Percentiles rank a stretch among this genome's conserved stretches.
Evolutionary conservation across 441 rosid genomes (phyloP).

Genomic region (Mallotus japonicus): DNA sequence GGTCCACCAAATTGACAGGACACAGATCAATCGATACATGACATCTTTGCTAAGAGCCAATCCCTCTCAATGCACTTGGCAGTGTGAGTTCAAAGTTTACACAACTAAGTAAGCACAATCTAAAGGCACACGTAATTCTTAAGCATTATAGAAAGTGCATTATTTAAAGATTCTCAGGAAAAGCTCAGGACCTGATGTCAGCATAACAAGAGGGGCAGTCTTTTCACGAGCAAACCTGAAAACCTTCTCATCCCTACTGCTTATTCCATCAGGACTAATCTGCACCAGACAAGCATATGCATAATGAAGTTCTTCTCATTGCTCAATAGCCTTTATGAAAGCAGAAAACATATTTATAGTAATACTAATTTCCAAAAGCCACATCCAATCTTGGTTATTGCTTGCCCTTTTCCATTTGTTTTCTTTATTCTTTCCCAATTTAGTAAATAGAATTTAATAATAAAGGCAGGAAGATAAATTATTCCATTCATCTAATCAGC

Average conservation of each 20-base stretch:
- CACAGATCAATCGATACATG: neutral
- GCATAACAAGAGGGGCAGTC: conserved; percentile 76
- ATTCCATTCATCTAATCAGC: conserved; percentile 6
- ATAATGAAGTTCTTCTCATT: neutral
- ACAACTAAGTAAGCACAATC: neutral
- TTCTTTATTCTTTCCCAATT: neutral
- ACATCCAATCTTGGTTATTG: conserved; percentile 1
- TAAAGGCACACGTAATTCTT: neutral
- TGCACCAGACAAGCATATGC: conserved; percentile 36
- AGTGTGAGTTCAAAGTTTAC: neutral
- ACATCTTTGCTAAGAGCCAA: neutral
- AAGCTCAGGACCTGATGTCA: conserved; percentile 71
- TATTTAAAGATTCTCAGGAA: neutral
- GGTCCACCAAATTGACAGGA: neutral
- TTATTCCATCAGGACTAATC: conserved; percentile 79
- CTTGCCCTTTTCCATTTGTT: neutral
- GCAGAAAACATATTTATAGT: neutral
- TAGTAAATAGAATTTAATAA: neutral
- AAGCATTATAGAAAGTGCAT: neutral
- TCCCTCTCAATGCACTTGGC: neutral
- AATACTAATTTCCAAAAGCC: neutral
- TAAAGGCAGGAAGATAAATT: neutral
- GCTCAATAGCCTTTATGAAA: neutral
- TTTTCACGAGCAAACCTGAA: conserved; percentile 77
- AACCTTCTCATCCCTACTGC: conserved; percentile 83